phyloP scores from a whole-genome alignment of 208 protist genomes.

The Trypanosoma conorhini region DNA sequence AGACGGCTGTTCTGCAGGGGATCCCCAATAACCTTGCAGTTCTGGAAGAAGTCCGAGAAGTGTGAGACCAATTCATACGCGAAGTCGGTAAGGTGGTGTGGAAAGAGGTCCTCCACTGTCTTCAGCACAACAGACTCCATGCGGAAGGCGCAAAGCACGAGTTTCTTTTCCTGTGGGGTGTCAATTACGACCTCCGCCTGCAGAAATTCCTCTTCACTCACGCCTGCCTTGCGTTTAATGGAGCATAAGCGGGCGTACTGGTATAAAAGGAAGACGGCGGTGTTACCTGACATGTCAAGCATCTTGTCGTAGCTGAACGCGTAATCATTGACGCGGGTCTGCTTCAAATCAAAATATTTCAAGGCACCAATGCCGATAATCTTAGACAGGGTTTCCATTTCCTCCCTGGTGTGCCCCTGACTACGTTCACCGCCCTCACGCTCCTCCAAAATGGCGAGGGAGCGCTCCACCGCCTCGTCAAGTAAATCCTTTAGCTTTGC shows the following conservation, averaged over 20 bases:
- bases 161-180: slow-evolving; percentile 80
- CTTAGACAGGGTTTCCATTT: slow-evolving; percentile 80
- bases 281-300: slow-evolving; percentile 97
- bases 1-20: slow-evolving; percentile 83
- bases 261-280: slow-evolving; percentile 97
- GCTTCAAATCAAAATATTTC: slow-evolving; percentile 98
- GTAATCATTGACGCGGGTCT: slow-evolving; percentile 95
- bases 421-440: slow-evolving; percentile 74
- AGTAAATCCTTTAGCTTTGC: slow-evolving; percentile 96
- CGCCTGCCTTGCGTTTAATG: slow-evolving; percentile 91
- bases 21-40: slow-evolving; percentile 89
- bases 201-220: slow-evolving; percentile 54
- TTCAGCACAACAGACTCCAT: slow-evolving; percentile 90
- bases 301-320: slow-evolving; percentile 97
- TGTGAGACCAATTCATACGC: slow-evolving; percentile 92
- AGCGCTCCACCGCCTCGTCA: slow-evolving; percentile 93
- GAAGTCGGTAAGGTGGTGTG: slow-evolving; percentile 95
- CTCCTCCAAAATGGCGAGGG: slow-evolving; percentile 79
- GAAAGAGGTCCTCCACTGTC: slow-evolving; percentile 90
- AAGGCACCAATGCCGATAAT: slow-evolving; percentile 95
- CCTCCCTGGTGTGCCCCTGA: slow-evolving; percentile 83
- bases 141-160: slow-evolving; percentile 84
- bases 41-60: slow-evolving; percentile 97
- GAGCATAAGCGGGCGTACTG: slow-evolving; percentile 96
- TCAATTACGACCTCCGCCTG: slow-evolving; percentile 68